A percentile compares a stretch with the other conserved stretches of the same genome.
Conservation (phyloP, 345 rosid genomes). For the Citrus trifoliata region DNA sequence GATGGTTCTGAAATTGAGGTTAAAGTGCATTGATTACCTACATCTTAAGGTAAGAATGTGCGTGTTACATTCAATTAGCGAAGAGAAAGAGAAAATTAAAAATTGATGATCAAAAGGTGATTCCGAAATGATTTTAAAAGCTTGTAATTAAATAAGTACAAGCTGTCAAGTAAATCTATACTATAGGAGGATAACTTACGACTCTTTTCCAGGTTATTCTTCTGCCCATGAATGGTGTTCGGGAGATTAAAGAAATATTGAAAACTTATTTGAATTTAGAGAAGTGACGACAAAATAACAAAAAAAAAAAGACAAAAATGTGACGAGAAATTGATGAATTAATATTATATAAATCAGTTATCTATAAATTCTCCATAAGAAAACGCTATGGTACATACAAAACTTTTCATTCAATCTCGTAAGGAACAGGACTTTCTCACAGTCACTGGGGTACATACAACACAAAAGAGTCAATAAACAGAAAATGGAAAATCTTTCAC, state of each 20-base stretch:
- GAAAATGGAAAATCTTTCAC: background rate
- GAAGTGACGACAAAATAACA: no score
- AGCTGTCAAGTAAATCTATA: background rate
- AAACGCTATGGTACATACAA: background rate
- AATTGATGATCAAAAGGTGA: background rate
- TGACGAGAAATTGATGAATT: background rate
- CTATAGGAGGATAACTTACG: background rate
- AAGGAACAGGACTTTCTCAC: background rate
- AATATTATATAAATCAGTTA: background rate
- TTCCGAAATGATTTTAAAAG: background rate
- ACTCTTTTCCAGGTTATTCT: background rate
- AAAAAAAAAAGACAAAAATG: no score
- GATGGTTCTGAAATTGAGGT: background rate
- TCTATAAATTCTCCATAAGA: background rate
- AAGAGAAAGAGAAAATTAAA: background rate
- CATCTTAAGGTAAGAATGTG: conserved; percentile 2
- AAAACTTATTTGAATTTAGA: no score
- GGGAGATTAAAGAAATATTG: background rate
- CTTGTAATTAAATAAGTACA: background rate
- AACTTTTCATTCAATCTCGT: background rate
- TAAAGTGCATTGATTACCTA: background rate
- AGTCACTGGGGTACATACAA: background rate
- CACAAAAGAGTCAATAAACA: background rate
- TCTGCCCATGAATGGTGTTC: background rate
- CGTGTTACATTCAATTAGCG: no score